Evolutionary conservation across 768 basidiomycete species (phyloP).

Genomic region (Russula emetica): DNA sequence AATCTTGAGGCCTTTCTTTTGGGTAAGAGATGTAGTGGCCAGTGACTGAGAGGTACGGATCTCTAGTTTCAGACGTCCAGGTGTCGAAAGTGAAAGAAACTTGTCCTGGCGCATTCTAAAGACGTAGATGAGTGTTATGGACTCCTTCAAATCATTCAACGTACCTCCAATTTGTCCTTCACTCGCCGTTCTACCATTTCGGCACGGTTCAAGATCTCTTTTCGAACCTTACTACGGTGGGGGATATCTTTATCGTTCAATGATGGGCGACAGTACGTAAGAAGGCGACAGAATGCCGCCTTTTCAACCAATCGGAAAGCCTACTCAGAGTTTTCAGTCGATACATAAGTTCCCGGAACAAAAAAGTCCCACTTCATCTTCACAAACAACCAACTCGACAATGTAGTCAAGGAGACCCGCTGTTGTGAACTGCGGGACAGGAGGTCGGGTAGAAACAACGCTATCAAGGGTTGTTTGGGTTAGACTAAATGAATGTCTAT

Average conservation of each 20-base stretch:
- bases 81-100: background rate
- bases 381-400: background rate
- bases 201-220: background rate
- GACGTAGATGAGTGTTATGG: background rate
- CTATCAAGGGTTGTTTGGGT: background rate
- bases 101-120: background rate
- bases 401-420: background rate
- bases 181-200: background rate
- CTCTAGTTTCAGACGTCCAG: constrained; percentile 31
- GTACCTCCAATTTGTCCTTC: background rate
- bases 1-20: no score
- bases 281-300: background rate
- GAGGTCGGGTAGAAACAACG: background rate
- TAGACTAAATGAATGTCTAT: background rate
- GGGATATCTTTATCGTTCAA: background rate
- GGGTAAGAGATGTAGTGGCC: no score
- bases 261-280: background rate
- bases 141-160: background rate
- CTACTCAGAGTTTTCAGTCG: background rate
- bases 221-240: background rate
- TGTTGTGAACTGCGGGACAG: background rate
- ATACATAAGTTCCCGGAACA: background rate
- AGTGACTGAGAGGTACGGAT: no score
- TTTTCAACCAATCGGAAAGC: background rate
- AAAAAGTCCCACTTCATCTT: background rate